phyloP scores from a whole-genome alignment of 106 monocot genomes.

The Dendrobium chrysotoxum region DNA sequence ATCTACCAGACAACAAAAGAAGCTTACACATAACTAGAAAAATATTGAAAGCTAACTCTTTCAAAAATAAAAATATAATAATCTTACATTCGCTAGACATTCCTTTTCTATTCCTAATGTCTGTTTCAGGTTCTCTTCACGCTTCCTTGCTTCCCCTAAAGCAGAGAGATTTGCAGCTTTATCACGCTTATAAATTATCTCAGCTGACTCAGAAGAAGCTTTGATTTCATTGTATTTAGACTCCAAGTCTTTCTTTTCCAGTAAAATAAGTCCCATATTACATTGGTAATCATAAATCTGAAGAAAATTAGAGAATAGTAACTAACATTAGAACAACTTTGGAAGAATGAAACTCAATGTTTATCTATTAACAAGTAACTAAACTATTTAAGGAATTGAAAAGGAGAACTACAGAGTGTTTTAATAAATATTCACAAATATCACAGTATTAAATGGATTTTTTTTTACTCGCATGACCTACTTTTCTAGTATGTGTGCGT shows the following conservation, averaged over 20 bases:
- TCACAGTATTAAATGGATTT: not conserved
- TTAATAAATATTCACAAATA: not conserved
- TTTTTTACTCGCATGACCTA: not conserved
- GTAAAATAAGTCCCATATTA: slow-evolving; percentile 78
- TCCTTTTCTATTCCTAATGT: slow-evolving; percentile 73
- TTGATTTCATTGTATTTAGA: slow-evolving; percentile 69
- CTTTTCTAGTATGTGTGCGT: not conserved
- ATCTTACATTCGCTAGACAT: slow-evolving; percentile 72
- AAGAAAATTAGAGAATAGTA: slow-evolving; percentile 10
- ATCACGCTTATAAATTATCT: slow-evolving; percentile 41
- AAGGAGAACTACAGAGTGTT: not conserved
- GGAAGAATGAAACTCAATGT: not conserved
- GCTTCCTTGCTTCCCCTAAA: slow-evolving; percentile 62
- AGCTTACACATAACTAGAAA: not conserved
- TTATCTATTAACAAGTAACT: not conserved
- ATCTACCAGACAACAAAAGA: slow-evolving; percentile 30
- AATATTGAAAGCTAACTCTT: not conserved
- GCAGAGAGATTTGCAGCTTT: slow-evolving; percentile 40
- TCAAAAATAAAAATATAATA: not conserved
- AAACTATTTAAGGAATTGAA: not conserved
- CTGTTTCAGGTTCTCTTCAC: slow-evolving; percentile 62
- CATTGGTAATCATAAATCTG: slow-evolving; percentile 88
- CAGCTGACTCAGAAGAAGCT: slow-evolving; percentile 51
- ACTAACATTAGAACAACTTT: not conserved
- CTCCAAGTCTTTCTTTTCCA: slow-evolving; percentile 65